These are phyloP conservation scores for Moniliophthora roreri DNA, from an alignment of 1,284 basidiomycete genomes.

Conservation along the genomic window DNA sequence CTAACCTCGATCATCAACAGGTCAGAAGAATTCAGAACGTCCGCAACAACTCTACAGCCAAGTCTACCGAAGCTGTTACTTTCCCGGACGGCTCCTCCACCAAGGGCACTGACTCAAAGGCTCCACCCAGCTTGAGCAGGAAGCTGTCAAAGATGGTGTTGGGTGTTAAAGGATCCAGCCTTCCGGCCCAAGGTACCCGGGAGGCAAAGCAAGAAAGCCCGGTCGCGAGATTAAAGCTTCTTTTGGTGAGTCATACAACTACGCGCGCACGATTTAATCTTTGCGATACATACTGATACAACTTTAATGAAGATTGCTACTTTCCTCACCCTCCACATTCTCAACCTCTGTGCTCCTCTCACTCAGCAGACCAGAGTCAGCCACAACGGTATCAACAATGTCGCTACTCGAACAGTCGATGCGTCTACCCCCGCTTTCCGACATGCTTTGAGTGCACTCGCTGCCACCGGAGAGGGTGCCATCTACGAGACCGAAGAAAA, in stretches of 20 bases:
- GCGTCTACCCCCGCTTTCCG: constrained; percentile 61
- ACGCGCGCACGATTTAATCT: background rate
- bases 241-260: constrained; percentile 56
- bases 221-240: constrained; percentile 86
- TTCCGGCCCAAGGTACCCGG: constrained; percentile 34
- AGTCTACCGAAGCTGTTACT: constrained; percentile 23
- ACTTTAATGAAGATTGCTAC: constrained; percentile 60
- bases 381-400: constrained; percentile 17
- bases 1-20: constrained; percentile 26
- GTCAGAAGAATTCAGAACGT: constrained; percentile 51
- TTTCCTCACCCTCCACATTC: constrained; percentile 86
- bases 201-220: constrained; percentile 69
- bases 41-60: constrained; percentile 39
- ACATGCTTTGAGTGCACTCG: constrained; percentile 60
- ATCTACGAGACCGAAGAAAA: constrained; percentile 26
- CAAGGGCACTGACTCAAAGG: constrained; percentile 19
- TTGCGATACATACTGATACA: constrained; percentile 5
- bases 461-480: constrained; percentile 32
- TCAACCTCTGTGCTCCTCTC: constrained; percentile 93
- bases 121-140: constrained; percentile 33
- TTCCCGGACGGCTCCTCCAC: constrained; percentile 26
- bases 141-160: constrained; percentile 52
- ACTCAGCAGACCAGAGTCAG: constrained; percentile 48
- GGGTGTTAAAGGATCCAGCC: constrained; percentile 67
- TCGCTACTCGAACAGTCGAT: constrained; percentile 55